Evolutionary conservation across 108 stramenopile genomes (phyloP).

Genomic region (Mediolabrus comicus): DNA sequence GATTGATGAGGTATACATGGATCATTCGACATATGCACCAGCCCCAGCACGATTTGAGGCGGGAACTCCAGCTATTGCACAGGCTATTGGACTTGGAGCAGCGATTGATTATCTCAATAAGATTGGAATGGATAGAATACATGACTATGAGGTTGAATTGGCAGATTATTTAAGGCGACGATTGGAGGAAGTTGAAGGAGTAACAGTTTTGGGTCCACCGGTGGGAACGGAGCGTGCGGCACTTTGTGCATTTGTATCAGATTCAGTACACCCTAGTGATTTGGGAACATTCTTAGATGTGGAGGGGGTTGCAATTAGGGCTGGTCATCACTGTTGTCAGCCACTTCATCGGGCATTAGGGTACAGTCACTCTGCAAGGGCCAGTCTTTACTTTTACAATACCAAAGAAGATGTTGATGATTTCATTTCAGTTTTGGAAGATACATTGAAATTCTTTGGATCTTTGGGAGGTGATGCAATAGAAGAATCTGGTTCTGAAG

Average conservation of each 20-base stretch:
- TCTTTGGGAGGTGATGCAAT: slow-evolving; percentile 30
- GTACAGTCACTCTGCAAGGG: slow-evolving; percentile 82
- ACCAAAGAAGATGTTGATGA: slow-evolving; percentile 86
- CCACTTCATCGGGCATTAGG: slow-evolving; percentile 90
- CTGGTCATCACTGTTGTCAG: slow-evolving; percentile 98
- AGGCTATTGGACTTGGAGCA: slow-evolving; percentile 91
- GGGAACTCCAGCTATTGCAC: slow-evolving; percentile 95
- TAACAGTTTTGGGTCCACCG: slow-evolving; percentile 80
- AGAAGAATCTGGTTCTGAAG: slow-evolving; percentile 34
- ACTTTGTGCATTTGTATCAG: slow-evolving; percentile 83
- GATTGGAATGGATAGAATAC: slow-evolving; percentile 86
- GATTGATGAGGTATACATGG: slow-evolving; percentile 92
- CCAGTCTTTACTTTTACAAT: slow-evolving; percentile 89
- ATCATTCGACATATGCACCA: slow-evolving; percentile 80
- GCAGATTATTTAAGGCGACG: slow-evolving; percentile 74
- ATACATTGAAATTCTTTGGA: slow-evolving; percentile 68
- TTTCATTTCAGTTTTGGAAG: slow-evolving; percentile 70
- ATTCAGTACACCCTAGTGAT: slow-evolving; percentile 90
- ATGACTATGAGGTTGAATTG: slow-evolving; percentile 85
- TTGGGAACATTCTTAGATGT: slow-evolving; percentile 94
- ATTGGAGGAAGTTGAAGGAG: slow-evolving; percentile 67
- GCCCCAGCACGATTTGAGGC: slow-evolving; percentile 95
- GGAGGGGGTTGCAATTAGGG: slow-evolving; percentile 93
- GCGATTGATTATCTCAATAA: slow-evolving; percentile 84
- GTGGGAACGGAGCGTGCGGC: slow-evolving; percentile 70